Percentiles rank a stretch among this genome's conserved stretches.
Evolutionary conservation across 371 early-diverging fungal genomes (phyloP).

Genomic region (Capniomyces stellatus): DNA sequence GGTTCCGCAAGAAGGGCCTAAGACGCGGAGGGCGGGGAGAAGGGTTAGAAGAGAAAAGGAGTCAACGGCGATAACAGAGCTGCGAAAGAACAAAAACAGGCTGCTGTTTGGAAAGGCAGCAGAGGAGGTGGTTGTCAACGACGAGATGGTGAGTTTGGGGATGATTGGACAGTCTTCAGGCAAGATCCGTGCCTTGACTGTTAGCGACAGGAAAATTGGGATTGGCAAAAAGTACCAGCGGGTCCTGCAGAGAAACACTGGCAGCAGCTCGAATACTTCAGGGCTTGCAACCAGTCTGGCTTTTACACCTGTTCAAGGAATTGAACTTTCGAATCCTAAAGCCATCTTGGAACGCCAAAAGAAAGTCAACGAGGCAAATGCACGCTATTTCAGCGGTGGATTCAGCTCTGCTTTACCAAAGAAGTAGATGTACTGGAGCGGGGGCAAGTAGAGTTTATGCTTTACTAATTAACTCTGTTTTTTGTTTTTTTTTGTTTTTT

Average conservation of each 20-base stretch:
- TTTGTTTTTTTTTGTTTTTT: too few species aligned
- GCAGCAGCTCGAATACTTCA: conserved; percentile 30
- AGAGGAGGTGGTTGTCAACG: conserved; percentile 67
- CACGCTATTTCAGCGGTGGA: conserved; percentile 65
- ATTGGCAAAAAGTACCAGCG: conserved; percentile 36
- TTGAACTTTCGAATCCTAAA: conserved; percentile 83
- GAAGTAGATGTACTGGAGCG: conserved; percentile 20
- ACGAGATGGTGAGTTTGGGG: conserved; percentile 76
- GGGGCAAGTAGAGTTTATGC: too few species aligned
- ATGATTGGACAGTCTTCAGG: conserved; percentile 50
- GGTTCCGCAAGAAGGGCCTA: conserved; percentile 77
- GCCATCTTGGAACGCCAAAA: conserved; percentile 31
- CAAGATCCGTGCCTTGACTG: conserved; percentile 43
- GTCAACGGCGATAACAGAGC: conserved; percentile 66
- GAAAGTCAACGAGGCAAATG: conserved; percentile 43
- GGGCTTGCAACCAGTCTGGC: conserved; percentile 82
- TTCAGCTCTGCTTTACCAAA: conserved; percentile 37
- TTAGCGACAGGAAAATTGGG: conserved; percentile 34
- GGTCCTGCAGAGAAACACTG: conserved; percentile 22
- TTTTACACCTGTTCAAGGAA: conserved; percentile 90
- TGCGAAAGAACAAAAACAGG: conserved; percentile 74
- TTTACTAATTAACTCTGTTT: too few species aligned
- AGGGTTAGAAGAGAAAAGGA: conserved; percentile 72
- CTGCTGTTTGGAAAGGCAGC: conserved; percentile 84
- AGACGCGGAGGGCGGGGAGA: conserved; percentile 78